Evolutionary conservation across 331 rosid species (phyloP), one percentile per base, ranked within the genome.

Genomic region (Malus hybrid): DNA sequence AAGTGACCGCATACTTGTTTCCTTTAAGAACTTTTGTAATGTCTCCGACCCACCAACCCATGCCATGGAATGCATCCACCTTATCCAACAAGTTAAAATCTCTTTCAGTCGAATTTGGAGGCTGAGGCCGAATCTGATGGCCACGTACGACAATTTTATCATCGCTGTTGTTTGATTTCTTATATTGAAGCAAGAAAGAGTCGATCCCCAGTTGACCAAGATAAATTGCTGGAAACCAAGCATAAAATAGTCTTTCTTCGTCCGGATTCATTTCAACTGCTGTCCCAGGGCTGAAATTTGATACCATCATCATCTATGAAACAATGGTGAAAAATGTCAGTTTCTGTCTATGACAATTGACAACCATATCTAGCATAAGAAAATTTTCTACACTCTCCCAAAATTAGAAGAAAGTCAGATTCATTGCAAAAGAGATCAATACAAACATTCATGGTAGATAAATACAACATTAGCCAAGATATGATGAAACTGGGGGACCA

Each of bases 61-160:
- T 55, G 18, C 42, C 74, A 72, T 20, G 6, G 22, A 79, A 42
- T 13, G 69, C 82, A 73, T 79, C 78, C 73, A 79, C 82, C 42
- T 14, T 56, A 22, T 79, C 74, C 20, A 5, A 19, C 57, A 73
- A 20, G 31, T 1, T 39, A 57, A 79, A 79, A 24, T 16, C 50
- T 1, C 11, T 57, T 39, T 24, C 63, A 16, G 28, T 20, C 20
- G 15, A 18, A 0, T 2, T 22, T 29, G 82, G 82, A 44, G 82
- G 78, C 22, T 12, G 56, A 67, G 78, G 82, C 32, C 78, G 78
- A 73, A 79, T 66, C 74, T 72, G 78, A 15, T 79, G 74, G 12
- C 24, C 20, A 4, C 19, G 5, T 66, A 79, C 74, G 20, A 29
- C 29, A 14, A n/a, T 73, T 66, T 67, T 59, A 67, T 3, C 68